Percentiles rank a stretch among this genome's conserved stretches.
These are phyloP conservation scores for Tuber brumale DNA, from an alignment of 495 filamentous ascomycete genomes.

Conservation along the genomic window DNA sequence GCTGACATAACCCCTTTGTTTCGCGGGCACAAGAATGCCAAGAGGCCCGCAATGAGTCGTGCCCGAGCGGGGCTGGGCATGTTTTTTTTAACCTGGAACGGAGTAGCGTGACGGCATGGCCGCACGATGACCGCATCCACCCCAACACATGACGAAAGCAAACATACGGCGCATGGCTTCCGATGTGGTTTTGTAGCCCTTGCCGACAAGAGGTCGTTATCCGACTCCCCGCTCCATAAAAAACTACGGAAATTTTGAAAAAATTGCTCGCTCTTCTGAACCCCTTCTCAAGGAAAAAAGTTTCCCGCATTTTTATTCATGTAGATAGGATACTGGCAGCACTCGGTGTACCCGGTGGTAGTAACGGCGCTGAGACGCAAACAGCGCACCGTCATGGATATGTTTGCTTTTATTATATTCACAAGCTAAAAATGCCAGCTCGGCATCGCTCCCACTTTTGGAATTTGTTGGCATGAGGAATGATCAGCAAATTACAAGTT, in stretches of 20 bases:
- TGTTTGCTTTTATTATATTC: background rate
- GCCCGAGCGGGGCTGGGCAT: background rate
- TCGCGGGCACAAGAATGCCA: background rate
- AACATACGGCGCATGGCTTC: background rate
- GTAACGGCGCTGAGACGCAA: background rate
- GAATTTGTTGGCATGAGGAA: background rate
- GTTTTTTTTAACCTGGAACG: background rate
- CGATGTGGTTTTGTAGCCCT: background rate
- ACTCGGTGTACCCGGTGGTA: background rate
- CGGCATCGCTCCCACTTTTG: background rate
- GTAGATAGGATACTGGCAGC: background rate
- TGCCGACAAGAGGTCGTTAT: background rate
- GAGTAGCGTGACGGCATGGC: background rate
- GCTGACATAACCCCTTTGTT: background rate
- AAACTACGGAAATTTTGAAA: background rate
- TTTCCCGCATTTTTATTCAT: background rate
- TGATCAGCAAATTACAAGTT: background rate
- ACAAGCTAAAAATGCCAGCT: background rate
- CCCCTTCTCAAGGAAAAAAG: background rate
- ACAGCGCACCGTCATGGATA: background rate
- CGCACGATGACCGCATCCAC: background rate
- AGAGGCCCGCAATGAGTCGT: background rate
- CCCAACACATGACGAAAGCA: background rate
- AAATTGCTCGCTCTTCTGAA: background rate
- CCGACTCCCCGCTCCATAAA: background rate